Evolutionary conservation across 2,329 filamentous ascomycete species (phyloP), one percentile per base, ranked within the genome.

Genomic region (Penicillium fuscoglaucum): DNA sequence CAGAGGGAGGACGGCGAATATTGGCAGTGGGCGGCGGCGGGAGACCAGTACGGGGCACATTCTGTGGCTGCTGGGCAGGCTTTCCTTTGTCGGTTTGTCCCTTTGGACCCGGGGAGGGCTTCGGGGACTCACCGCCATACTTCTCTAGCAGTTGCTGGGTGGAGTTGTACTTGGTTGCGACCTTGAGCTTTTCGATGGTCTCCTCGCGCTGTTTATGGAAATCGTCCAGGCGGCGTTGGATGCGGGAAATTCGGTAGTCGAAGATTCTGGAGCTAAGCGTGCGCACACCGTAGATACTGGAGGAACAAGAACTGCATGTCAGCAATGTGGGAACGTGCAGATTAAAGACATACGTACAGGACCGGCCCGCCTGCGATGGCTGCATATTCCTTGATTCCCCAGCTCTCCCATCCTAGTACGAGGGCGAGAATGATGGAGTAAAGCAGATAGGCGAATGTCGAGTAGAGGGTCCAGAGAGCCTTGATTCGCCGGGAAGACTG

Each of bases 101-200:
- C 63, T 75, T 68, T 55, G 68, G 55, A 21, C 60, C 63, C 3
- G 67, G 54, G 4, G 59, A 59, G 17, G 64, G 61, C 40, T 75
- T 75, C 21, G 82, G 78, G 61, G 87, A 85, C 21, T 82, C 79
- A 10, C 86, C 90, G 37, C 92, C 93, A 73, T 99, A 99, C 70
- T 98, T 99, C 70, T 98, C 91, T 12, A 99, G 84, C 59, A 99
- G 78, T 72, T 97, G 87, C 70, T 96, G 86, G 1, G 95, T 99
- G 33, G 93, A 95, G 76, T 98, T 91, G 78, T 97, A 99, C 74
- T 90, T 96, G 35, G 95, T 99, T 28, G 93, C 93, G 58, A 89
- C 87, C 77, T 99, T 99, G 62, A 99, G 85, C 76, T 93, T 93
- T 73, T 96, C 89, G 64, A 99, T 98, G 2, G 93, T 96, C 67